These are phyloP conservation scores for Yarrowia porcina DNA, from an alignment of 805 yeast species.

Conservation along the genomic window DNA sequence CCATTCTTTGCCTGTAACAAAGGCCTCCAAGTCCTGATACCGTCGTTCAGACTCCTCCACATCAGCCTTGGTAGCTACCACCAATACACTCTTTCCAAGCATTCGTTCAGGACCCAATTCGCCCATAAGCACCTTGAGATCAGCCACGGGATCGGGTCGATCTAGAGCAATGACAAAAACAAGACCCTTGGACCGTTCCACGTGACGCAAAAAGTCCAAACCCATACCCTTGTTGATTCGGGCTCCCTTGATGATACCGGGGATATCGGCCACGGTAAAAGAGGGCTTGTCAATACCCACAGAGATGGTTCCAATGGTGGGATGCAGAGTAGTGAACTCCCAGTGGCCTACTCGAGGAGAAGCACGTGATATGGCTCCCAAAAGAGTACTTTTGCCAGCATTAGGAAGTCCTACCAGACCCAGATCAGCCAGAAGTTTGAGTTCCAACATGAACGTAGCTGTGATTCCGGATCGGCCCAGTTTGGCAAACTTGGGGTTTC, in stretches of 20 bases:
- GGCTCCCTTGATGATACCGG: constrained; percentile 92
- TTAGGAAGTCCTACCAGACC: constrained; percentile 95
- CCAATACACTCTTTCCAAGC: constrained; percentile 57
- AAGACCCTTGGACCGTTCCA: constrained; percentile 86
- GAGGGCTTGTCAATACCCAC: constrained; percentile 50
- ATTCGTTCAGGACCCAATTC: constrained; percentile 72
- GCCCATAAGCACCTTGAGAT: constrained; percentile 55
- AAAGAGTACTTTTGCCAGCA: constrained; percentile 90
- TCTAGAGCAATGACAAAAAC: constrained; percentile 84
- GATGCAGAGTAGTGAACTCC: constrained; percentile 93
- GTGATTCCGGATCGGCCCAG: constrained; percentile 69
- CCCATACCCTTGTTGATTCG: constrained; percentile 84
- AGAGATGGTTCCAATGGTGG: constrained; percentile 84
- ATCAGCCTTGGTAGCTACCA: constrained; percentile 96
- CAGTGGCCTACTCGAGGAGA: constrained; percentile 91
- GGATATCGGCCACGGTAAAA: constrained; percentile 95
- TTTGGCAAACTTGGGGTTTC: constrained; percentile 89
- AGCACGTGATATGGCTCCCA: constrained; percentile 84
- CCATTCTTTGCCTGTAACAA: constrained; percentile 53
- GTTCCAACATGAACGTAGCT: constrained; percentile 69
- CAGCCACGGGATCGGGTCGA: constrained; percentile 58
- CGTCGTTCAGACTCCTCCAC: constrained; percentile 51
- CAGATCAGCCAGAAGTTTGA: constrained; percentile 84
- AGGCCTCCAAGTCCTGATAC: constrained; percentile 46
- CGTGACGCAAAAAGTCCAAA: constrained; percentile 82